Conservation (phyloP, 495 filamentous ascomycete genomes). For the Glutinoglossum americanum region DNA sequence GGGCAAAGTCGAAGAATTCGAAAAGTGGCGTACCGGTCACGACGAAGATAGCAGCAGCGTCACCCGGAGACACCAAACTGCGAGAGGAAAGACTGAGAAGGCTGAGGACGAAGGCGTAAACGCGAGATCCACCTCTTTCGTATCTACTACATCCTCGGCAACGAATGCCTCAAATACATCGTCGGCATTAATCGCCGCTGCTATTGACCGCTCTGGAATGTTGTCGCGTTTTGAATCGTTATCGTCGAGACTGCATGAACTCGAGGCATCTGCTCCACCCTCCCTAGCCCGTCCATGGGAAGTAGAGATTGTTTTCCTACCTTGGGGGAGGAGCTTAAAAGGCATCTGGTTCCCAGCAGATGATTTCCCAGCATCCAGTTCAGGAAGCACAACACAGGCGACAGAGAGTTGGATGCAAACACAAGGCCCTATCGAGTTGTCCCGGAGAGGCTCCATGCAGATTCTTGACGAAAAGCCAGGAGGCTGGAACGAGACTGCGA, state of each 20-base stretch:
- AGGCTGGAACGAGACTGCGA: conserved; percentile 21
- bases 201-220: conserved; percentile 17
- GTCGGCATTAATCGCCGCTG: conserved; percentile 4
- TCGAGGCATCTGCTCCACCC: conserved; percentile 32
- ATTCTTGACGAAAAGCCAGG: background rate
- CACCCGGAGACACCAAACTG: background rate
- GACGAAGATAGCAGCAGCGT: conserved; percentile 16
- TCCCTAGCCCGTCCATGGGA: conserved; percentile 38
- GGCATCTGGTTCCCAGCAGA: conserved; percentile 35
- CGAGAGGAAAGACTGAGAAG: conserved; percentile 2
- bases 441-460: background rate
- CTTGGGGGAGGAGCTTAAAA: conserved; percentile 34
- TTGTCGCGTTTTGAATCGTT: conserved; percentile 30
- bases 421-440: conserved; percentile 10
- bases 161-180: conserved; percentile 3
- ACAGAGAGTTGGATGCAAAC: conserved; percentile 36
- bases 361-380: conserved; percentile 22
- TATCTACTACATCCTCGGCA: background rate
- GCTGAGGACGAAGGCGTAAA: background rate
- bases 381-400: conserved; percentile 16
- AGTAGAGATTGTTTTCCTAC: conserved; percentile 45
- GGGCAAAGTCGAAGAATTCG: conserved; percentile 35
- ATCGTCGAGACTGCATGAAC: conserved; percentile 30
- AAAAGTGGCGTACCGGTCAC: conserved; percentile 23
- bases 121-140: background rate